Base-by-base conservation (phyloP, 169 alveolate species). In the Plasmodium malariae region DNA sequence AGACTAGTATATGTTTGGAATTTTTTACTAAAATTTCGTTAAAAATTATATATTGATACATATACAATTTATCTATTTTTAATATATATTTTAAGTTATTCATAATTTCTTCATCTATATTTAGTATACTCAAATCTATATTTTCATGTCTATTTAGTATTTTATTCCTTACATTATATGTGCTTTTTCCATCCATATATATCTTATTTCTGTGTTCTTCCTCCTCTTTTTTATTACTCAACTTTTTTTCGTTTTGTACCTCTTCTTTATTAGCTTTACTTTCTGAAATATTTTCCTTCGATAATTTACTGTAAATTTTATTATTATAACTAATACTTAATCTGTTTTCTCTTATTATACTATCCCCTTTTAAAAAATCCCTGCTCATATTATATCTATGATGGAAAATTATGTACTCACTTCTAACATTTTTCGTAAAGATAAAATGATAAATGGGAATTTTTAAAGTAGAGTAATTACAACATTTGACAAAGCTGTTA, bases 41-140 rank as follows among this genome's bases (percentile, higher is more conserved):
- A 45, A 34, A 78, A 24, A 78, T 48, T n/a, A 78, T 78, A 57
- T 63, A 78, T 11, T 78, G 89, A 63, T 78, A 78, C 89, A 78
- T 78, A 69, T 62, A 78, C 7, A 78, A 49, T 26, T 78, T 78
- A n/a, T 63, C 76, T 78, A 78, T 78, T 45, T 78, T 78, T 30
- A 78, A 69, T 28, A 78, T 78, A 49, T 45, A 34, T 55, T 62
- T 78, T 45, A 78, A 32, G 57, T 78, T 78, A 43, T 78, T 78
- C 30, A 78, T 55, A 43, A 78, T 78, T 62, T 78, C 89, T 17
- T 78, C 89, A 40, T 78, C 89, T 5, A 78, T 36, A 36, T 62
- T 62, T 78, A 78, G n/a, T 54, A 65, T 43, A 55, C 32, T 78
- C 37, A 78, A 34, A 26, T 62, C 89, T 51, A 78, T 24, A 28